phyloP scores from a whole-genome alignment of 2,329 filamentous ascomycete genomes.

The Lecanicillium sp. region DNA sequence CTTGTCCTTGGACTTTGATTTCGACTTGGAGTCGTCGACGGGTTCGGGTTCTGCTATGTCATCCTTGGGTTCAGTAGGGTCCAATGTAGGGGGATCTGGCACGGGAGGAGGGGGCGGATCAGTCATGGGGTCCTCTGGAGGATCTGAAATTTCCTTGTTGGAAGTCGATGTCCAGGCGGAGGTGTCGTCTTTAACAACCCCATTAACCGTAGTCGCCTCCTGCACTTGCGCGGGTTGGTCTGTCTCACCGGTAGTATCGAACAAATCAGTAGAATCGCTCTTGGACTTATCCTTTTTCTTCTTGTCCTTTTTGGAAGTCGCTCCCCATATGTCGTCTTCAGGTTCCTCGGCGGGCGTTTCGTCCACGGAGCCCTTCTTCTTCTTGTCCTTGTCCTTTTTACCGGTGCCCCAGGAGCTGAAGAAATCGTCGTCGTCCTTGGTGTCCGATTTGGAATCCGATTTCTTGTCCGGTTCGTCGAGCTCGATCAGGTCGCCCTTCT shows the following conservation, averaged over 20 bases:
- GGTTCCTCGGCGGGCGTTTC: constrained; percentile 37
- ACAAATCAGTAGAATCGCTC: constrained; percentile 43
- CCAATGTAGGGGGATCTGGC: constrained; percentile 42
- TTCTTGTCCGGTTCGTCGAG: constrained; percentile 25
- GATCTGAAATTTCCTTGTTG: constrained; percentile 40
- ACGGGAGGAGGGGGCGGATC: constrained; percentile 39
- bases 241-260: constrained; percentile 40
- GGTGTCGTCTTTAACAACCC: constrained; percentile 32
- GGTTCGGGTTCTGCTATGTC: constrained; percentile 30
- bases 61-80: constrained; percentile 35
- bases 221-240: constrained; percentile 41
- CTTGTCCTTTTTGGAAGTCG: constrained; percentile 26
- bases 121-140: constrained; percentile 31
- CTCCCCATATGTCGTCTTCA: constrained; percentile 34
- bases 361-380: constrained; percentile 21
- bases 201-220: constrained; percentile 37
- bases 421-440: constrained; percentile 42
- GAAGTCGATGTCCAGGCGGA: constrained; percentile 37
- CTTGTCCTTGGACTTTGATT: constrained; percentile 38
- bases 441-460: constrained; percentile 21
- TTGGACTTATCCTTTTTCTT: constrained; percentile 49
- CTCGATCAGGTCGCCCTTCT: constrained; percentile 30
- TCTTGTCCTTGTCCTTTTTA: constrained; percentile 43
- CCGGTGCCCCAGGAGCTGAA: constrained; percentile 51
- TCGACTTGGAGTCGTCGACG: constrained; percentile 26